These are phyloP conservation scores for Brettanomyces nanus DNA, from an alignment of 805 yeast species.

Conservation along the genomic window DNA sequence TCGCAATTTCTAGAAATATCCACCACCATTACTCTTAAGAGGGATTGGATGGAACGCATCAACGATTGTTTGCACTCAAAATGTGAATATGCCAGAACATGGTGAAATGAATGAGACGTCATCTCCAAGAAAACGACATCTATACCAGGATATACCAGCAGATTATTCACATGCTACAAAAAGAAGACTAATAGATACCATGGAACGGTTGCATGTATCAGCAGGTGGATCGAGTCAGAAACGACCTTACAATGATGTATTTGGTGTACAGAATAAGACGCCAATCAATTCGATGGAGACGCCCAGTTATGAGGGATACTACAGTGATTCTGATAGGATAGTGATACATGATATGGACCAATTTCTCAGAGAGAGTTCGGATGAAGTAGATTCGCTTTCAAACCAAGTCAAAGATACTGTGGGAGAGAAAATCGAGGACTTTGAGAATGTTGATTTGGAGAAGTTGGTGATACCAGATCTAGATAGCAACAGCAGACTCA, in stretches of 20 bases:
- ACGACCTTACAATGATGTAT: not conserved
- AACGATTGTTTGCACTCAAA: no score
- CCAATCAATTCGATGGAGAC: not conserved
- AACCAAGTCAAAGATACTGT: constrained; percentile 4
- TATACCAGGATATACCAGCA: not conserved
- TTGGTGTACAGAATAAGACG: no score
- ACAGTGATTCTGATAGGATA: constrained; percentile 8
- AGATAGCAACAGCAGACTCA: not conserved
- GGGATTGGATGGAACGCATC: no score
- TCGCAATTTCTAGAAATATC: no score
- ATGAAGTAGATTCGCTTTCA: constrained; percentile 1
- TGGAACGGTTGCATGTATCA: not conserved
- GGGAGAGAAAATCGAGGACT: constrained; percentile 9
- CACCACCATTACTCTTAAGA: no score
- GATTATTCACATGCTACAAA: constrained; percentile 7
- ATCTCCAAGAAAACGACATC: not conserved
- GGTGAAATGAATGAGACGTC: no score
- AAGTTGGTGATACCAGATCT: constrained; percentile 8
- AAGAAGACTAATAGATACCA: constrained; percentile 9
- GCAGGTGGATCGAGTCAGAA: not conserved
- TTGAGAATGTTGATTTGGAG: constrained; percentile 6
- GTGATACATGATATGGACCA: constrained; percentile 16
- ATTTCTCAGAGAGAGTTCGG: constrained; percentile 15
- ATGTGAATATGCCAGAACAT: no score
- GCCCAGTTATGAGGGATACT: not conserved